phyloP scores from a whole-genome alignment of 768 basidiomycete species.

The Dacryopinax primogenitus region DNA sequence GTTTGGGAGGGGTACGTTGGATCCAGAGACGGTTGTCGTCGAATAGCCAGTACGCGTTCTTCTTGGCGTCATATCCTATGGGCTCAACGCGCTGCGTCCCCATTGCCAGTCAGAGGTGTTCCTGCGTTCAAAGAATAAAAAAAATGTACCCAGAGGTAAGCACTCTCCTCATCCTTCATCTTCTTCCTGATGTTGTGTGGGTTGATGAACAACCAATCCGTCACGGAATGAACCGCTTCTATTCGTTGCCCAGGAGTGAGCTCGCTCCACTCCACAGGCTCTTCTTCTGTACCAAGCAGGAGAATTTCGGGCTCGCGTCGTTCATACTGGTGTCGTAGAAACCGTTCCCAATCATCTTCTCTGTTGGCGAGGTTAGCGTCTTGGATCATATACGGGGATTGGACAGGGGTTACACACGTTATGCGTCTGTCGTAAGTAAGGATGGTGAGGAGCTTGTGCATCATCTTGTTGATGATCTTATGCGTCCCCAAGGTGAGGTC shows the following conservation, averaged over 20 bases:
- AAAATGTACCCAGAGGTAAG: conserved; percentile 58
- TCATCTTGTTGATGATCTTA: conserved; percentile 27
- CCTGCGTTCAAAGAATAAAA: no score
- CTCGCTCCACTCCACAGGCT: conserved; percentile 49
- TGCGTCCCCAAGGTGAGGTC: conserved; percentile 50
- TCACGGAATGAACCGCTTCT: conserved; percentile 56
- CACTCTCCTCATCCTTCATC: conserved; percentile 71
- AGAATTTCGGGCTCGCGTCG: conserved; percentile 58
- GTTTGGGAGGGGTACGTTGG: conserved; percentile 51
- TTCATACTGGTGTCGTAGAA: conserved; percentile 61
- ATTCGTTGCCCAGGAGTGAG: conserved; percentile 60
- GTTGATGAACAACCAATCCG: conserved; percentile 83
- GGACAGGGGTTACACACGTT: conserved; percentile 36
- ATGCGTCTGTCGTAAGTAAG: conserved; percentile 73
- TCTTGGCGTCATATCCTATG: conserved; percentile 66
- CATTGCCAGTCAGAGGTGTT: conserved; percentile 14
- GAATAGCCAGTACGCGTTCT: conserved; percentile 75
- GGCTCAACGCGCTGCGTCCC: conserved; percentile 60
- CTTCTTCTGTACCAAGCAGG: conserved; percentile 52
- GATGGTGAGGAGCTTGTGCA: conserved; percentile 58
- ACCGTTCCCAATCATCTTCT: conserved; percentile 63
- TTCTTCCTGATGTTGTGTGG: conserved; percentile 50
- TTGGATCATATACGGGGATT: conserved; percentile 13
- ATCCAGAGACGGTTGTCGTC: conserved; percentile 81
- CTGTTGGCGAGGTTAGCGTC: conserved; percentile 29